phyloP scores from a whole-genome alignment of 2,329 filamentous ascomycete species.

The Neophaeococcomyces aloes region DNA sequence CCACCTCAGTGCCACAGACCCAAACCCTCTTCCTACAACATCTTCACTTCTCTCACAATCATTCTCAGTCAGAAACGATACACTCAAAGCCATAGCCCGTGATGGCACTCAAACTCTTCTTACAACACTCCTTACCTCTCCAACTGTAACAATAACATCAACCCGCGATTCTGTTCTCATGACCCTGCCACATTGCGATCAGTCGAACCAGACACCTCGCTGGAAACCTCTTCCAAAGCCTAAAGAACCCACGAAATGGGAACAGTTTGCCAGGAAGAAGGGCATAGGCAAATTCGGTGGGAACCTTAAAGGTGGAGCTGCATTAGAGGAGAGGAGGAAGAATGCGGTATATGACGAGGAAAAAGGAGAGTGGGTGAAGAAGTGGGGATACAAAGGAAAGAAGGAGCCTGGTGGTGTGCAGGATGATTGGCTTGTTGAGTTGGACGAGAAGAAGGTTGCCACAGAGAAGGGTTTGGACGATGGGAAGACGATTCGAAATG shows the following conservation, averaged over 20 bases:
- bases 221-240: conserved; percentile 81
- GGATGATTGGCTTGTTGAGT: conserved; percentile 82
- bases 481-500: conserved; percentile 51
- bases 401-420: conserved; percentile 64
- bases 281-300: conserved; percentile 75
- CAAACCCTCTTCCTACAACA: conserved; percentile 63
- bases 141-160: conserved; percentile 54
- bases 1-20: conserved; percentile 73
- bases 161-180: conserved; percentile 63
- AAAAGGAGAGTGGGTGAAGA: conserved; percentile 77
- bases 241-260: conserved; percentile 85
- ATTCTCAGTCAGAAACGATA: conserved; percentile 47
- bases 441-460: conserved; percentile 66
- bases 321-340: conserved; percentile 47
- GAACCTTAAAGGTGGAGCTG: conserved; percentile 44
- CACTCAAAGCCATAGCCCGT: conserved; percentile 64
- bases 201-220: conserved; percentile 57
- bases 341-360: conserved; percentile 78
- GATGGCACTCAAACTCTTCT: conserved; percentile 86
- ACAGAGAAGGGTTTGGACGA: conserved; percentile 47
- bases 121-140: conserved; percentile 87
- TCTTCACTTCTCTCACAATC: conserved; percentile 26
- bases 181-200: conserved; percentile 51
- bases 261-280: conserved; percentile 92
- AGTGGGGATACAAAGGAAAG: conserved; percentile 89